Evolutionary conservation across 345 rosid species (phyloP), one percentile per base, ranked within the genome.

Genomic region (Orychophragmus violaceus): DNA sequence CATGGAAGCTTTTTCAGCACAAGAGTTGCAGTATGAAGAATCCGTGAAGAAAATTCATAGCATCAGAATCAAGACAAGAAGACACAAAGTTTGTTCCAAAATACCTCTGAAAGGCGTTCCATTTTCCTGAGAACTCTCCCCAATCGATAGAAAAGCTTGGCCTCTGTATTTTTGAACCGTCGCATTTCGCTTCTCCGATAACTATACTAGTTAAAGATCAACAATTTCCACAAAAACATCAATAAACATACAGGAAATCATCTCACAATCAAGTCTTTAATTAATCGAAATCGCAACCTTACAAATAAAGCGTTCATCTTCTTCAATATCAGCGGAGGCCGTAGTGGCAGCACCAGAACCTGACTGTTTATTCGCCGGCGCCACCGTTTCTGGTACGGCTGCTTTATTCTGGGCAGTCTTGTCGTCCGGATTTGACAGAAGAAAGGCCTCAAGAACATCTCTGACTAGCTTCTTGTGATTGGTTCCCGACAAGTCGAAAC

Each of bases 21-120:
- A 28, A 50, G 29, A 48, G 33, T 44, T 51, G 17, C 50, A 54
- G n/a, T 25, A 44, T 6, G 28, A 37, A n/a, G 44, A 37, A 17
- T 37, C 44, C 17, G 44, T 37, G 17, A 37, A 37, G 44, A n/a
- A n/a, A n/a, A n/a, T n/a, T n/a, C n/a, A n/a, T n/a, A n/a, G n/a
- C n/a, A n/a, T n/a, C n/a, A 42, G 41, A 35, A n/a, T 37, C 42
- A 37, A 37, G 42, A 37, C 42, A 37, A n/a, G 48, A 54, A 45
- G 44, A 52, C 24, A 29, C 8, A 22, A 29, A 57, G 50, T 44
- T n/a, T 23, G 37, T 42, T 17, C 23, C 8, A 16, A 18, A 19
- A 68, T 59, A 88, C 92, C 97, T 83, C 60, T 80, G 39, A 69
- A 56, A 50, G 74, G 80, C 67, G 65, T 82, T 56, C 85, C 88